Conservation (phyloP, 1,139 yeast genomes). For the Debaryomyces psychrophilus region DNA sequence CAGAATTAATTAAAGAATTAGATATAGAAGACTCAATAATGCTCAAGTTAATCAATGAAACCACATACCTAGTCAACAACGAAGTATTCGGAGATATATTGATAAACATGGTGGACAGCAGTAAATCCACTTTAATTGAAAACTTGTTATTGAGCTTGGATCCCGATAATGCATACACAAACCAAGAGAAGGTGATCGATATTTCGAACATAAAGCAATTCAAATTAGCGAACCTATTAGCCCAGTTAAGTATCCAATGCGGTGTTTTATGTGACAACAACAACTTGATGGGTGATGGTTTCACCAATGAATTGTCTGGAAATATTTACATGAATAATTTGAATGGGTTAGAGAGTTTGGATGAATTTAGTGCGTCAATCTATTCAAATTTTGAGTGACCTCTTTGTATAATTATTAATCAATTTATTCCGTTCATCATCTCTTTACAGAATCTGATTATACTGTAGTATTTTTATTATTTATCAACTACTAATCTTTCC, state of each 20-base stretch:
- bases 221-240: conserved; percentile 71
- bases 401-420: conserved; percentile 1
- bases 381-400: conserved; percentile 74
- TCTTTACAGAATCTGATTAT: background rate
- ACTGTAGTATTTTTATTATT: background rate
- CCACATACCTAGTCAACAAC: conserved; percentile 37
- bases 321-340: conserved; percentile 47
- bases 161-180: conserved; percentile 17
- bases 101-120: conserved; percentile 30
- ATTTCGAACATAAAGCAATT: conserved; percentile 28
- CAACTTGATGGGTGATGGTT: conserved; percentile 47
- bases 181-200: conserved; percentile 22
- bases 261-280: conserved; percentile 53
- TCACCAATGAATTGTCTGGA: conserved; percentile 43
- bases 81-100: conserved; percentile 37
- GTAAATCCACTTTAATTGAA: conserved; percentile 32
- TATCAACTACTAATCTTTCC: background rate
- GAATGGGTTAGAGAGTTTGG: conserved; percentile 66
- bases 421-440: background rate
- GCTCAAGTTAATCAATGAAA: conserved; percentile 50
- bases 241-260: conserved; percentile 69
- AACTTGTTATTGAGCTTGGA: conserved; percentile 31
- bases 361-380: conserved; percentile 87
- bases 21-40: conserved; percentile 45
- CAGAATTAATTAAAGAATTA: conserved; percentile 43